Evolutionary conservation across 495 filamentous ascomycete genomes (phyloP).

Genomic region (Chaetomium fimeti): DNA sequence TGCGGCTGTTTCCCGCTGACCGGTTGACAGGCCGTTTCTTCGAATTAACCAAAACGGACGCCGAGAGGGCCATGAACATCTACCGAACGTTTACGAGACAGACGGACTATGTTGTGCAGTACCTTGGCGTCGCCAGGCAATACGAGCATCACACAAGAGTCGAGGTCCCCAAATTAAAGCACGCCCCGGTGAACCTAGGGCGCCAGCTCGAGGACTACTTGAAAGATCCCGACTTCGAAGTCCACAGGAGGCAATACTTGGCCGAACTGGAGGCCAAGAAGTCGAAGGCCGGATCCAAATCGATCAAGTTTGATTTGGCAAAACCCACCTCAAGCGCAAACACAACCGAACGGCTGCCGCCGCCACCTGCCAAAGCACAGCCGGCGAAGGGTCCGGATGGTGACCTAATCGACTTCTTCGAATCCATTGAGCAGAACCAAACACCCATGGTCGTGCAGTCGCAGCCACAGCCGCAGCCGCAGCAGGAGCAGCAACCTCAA

Average conservation of each 20-base stretch:
- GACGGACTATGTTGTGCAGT: constrained; percentile 89
- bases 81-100: constrained; percentile 92
- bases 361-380: constrained; percentile 13
- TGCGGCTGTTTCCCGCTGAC: constrained; percentile 23
- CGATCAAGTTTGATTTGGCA: constrained; percentile 28
- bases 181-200: constrained; percentile 87
- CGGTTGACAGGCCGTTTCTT: constrained; percentile 80
- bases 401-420: constrained; percentile 97
- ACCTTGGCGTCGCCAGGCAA: constrained; percentile 79
- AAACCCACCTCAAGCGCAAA: constrained; percentile 42
- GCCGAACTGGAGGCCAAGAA: constrained; percentile 81
- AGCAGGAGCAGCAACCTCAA: constrained; percentile 27
- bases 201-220: constrained; percentile 92
- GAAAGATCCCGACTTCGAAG: constrained; percentile 93
- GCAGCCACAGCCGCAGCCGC: constrained; percentile 34
- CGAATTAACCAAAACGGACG: constrained; percentile 94
- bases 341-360: constrained; percentile 32
- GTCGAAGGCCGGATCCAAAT: constrained; percentile 38
- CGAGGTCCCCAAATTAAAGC: constrained; percentile 95
- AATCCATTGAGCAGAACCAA: constrained; percentile 91
- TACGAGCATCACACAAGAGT: constrained; percentile 89
- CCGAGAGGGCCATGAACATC: constrained; percentile 85
- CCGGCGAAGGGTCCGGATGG: constrained; percentile 62
- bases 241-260: constrained; percentile 87
- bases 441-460: constrained; percentile 62